Base-by-base conservation (phyloP, 139 green algal genomes). In the Gonium pectorale region DNA sequence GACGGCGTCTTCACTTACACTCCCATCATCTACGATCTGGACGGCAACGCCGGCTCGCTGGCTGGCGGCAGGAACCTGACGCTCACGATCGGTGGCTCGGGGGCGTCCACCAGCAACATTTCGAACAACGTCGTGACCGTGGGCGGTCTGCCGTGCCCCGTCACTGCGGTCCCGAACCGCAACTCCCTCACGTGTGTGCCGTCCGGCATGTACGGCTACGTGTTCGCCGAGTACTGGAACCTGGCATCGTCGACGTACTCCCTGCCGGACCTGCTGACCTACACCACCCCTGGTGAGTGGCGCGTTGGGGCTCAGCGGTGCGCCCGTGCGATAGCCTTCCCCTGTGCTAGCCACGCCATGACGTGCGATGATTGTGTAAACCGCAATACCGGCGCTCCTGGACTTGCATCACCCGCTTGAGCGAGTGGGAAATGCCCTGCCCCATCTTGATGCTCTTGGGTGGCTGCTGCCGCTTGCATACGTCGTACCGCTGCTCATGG, bases 181-280 rank as follows among this genome's bases (percentile, higher is more conserved):
- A 35, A 5, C 2, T 46, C 38, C 17, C 68, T 90, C 7, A 80
- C 41, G 5, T 90, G 86, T 68, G 69, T 26, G 4, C 41, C 86
- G 29, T 37, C 59, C 24, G 7, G 24, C 22, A 59, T 86, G 21
- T 52, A 37, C 19, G 81, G 81, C 44, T 78, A 56, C 24, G 75
- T 88, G 40, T 44, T 33, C 1, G 86, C 81, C 44, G 86, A 90
- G 81, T 90, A 89, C 44, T 89, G 77, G 77, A 79, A 85, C 56
- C 44, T 89, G 75, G 66, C 26, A 27, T 13, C 37, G 1, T 66
- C 24, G 66, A 79, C 37, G 7, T 70, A 74, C 54, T 51, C 70
- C 9, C 49, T 81, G 46, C 75, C 84, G 6, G 54, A 85, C 37
- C 51, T 88, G 0, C 49, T 77, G 33, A 54, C 8, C 56, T 88